Evolutionary conservation across 2,329 filamentous ascomycete genomes (phyloP).

Genomic region (Ophiostoma piceae): DNA sequence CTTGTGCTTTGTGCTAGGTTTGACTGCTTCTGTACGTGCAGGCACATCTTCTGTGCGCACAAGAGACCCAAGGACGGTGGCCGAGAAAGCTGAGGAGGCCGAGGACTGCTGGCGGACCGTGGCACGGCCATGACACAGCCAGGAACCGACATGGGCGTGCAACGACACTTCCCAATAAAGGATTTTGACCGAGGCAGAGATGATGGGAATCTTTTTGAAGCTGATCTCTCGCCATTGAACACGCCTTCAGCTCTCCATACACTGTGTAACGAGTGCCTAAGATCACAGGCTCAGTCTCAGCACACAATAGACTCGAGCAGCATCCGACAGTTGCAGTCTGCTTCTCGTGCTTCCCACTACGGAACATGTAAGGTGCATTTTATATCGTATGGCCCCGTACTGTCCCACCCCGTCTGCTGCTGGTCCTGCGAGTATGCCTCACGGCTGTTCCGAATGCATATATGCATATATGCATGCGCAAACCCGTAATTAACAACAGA

Average conservation of each 20-base stretch:
- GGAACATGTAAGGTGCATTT: background rate
- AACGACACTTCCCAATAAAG: background rate
- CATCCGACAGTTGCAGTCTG: background rate
- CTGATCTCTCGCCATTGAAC: background rate
- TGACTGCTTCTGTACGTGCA: background rate
- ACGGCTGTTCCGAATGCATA: background rate
- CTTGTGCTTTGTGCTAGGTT: conserved; percentile 3
- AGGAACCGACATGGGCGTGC: conserved; percentile 10
- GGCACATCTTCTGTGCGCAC: background rate
- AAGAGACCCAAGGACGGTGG: background rate
- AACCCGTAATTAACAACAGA: background rate
- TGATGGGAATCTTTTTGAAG: background rate
- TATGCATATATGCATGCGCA: background rate
- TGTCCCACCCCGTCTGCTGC: background rate
- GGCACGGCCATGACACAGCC: background rate
- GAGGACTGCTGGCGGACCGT: background rate
- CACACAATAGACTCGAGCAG: background rate
- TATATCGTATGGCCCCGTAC: background rate
- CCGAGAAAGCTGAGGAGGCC: no score
- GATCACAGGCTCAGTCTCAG: no score
- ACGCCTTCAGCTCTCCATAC: background rate
- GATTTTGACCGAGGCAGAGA: background rate
- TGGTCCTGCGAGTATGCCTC: background rate
- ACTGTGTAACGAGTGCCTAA: background rate
- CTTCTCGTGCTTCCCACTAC: background rate